These are phyloP conservation scores for Epithemia pelagica DNA, from an alignment of 108 stramenopile genomes.

Conservation along the genomic window DNA sequence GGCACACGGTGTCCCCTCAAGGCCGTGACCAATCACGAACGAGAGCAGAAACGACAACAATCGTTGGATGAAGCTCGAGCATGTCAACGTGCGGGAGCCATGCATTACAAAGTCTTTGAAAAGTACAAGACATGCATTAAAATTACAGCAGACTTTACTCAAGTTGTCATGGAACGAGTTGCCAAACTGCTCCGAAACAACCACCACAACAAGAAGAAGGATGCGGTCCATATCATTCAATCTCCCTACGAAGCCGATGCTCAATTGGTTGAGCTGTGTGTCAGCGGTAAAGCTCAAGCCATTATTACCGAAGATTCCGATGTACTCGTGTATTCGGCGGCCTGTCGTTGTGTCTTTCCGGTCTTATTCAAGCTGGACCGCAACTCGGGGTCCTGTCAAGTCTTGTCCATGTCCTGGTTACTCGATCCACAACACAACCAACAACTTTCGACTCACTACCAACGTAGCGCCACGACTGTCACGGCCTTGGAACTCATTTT, in stretches of 20 bases:
- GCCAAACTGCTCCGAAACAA: not conserved
- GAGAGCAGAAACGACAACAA: slow-evolving; percentile 43
- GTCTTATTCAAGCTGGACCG: slow-evolving; percentile 81
- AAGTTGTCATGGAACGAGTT: slow-evolving; percentile 37
- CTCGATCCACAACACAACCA: slow-evolving; percentile 23
- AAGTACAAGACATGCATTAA: slow-evolving; percentile 69
- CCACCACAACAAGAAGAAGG: slow-evolving; percentile 8
- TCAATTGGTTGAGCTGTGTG: slow-evolving; percentile 84
- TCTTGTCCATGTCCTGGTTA: slow-evolving; percentile 75
- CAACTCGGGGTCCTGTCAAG: slow-evolving; percentile 60
- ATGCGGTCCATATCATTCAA: slow-evolving; percentile 69
- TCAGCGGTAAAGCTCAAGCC: slow-evolving; percentile 68
- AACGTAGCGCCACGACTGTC: slow-evolving; percentile 7
- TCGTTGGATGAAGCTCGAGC: slow-evolving; percentile 60
- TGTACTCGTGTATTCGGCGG: slow-evolving; percentile 72
- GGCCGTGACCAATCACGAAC: slow-evolving; percentile 54
- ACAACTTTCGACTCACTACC: slow-evolving; percentile 8
- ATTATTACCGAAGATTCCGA: slow-evolving; percentile 92
- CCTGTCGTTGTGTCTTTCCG: slow-evolving; percentile 47
- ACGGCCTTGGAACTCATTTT: slow-evolving; percentile 35
- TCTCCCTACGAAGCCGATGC: slow-evolving; percentile 98
- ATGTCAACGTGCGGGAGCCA: slow-evolving; percentile 20
- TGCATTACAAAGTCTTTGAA: slow-evolving; percentile 48
- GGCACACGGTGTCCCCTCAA: slow-evolving; percentile 80
- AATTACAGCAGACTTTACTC: slow-evolving; percentile 48